Conservation (phyloP, 129 eudicot species). For the Ambrosia artemisiifolia region DNA sequence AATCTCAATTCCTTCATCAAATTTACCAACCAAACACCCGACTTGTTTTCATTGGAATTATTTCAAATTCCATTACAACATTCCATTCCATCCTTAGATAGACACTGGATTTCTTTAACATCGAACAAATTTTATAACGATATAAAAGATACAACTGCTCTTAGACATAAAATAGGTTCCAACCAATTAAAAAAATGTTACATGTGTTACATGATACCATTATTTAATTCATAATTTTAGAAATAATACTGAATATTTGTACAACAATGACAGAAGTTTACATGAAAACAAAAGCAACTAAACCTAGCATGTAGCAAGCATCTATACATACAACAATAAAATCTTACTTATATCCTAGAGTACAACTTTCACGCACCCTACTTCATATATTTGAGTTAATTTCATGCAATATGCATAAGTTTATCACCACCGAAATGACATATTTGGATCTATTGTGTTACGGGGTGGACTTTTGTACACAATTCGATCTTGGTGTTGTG, state of each 20-base stretch:
- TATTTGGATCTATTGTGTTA: background rate
- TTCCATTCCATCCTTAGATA: too few species aligned
- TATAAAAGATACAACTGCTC: too few species aligned
- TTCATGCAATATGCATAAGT: background rate
- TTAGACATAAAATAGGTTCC: too few species aligned
- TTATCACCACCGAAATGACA: background rate
- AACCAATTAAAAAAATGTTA: background rate
- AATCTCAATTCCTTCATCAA: too few species aligned
- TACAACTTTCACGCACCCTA: background rate
- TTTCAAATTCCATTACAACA: too few species aligned
- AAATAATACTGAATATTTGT: conserved; percentile 4
- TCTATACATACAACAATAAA: conserved; percentile 11
- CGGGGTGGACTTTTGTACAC: background rate
- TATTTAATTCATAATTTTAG: background rate
- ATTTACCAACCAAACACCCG: too few species aligned
- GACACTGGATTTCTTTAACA: too few species aligned
- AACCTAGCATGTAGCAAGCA: background rate
- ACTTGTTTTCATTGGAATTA: too few species aligned
- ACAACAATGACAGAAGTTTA: background rate
- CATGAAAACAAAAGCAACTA: background rate
- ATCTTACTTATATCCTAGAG: background rate
- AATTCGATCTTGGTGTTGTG: conserved; percentile 10
- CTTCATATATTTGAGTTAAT: background rate
- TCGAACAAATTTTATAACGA: too few species aligned
- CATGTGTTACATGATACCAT: background rate